Base-by-base conservation (phyloP, 768 basidiomycete species). In the Leccinum aurantiacum region DNA sequence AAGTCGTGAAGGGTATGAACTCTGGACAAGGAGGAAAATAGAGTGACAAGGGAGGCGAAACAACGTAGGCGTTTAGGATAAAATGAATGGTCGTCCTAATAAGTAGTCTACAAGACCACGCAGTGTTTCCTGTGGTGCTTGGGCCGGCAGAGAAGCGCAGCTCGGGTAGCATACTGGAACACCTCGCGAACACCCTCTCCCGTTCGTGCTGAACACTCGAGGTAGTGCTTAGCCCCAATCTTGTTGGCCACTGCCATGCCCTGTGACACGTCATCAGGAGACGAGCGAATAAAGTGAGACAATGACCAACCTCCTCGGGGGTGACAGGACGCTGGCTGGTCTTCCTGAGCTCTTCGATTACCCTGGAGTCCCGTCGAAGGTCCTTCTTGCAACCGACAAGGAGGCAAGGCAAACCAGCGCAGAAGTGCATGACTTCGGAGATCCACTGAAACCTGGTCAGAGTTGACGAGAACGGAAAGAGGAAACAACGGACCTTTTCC, bases 311-410 rank as follows among this genome's bases (percentile, higher is more conserved):
- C 86, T 96, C 93, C 76, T 95, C 91, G 54, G 91, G 88, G 35
- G 93, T 91, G 35, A 99, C 95, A 53, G 96, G 95, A 74, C 93
- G 81, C 80, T 98, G 96, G 72, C 85, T 90, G 60, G 93, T 95
- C 86, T 92, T 92, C 74, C 90, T 84, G 63, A 99, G 85, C 78
- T 96, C 94, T 61, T 97, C 94, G 56, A 96, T 90, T 53, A 95
- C 94, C 72, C 93, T 86, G 33, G 86, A 84, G 78, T 99, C 96
- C 69, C 91, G 88, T 76, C 96, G 82, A 62, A 99, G 85, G 78
- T 99, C 97, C 84, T 95, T 98, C 88, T 98, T 98, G 85, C 93
- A 97, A 15, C 93, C 97, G 65, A 99, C 95, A 59, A 99, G 90
- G 71, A 99, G 93, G 79, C 97, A 90, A 52, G 97, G 97, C 49